Conservation (phyloP, 2,329 filamentous ascomycete genomes). For the Aureobasidium zeae region DNA sequence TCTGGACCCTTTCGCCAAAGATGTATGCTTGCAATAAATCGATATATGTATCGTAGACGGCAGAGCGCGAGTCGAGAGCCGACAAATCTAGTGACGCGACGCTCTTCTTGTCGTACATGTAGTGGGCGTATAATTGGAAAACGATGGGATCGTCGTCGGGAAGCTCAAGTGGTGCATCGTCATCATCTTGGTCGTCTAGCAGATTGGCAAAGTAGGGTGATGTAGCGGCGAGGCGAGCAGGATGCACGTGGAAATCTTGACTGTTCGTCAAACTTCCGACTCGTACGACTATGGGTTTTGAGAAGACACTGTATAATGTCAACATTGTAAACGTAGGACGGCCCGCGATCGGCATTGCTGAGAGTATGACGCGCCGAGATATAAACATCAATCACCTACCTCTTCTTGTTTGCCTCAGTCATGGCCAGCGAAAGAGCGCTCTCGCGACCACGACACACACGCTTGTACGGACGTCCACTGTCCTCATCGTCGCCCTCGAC, state of each 20-base stretch:
- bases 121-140: constrained; percentile 15
- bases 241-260: constrained; percentile 13
- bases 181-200: constrained; percentile 4
- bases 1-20: constrained; percentile 15
- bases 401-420: constrained; percentile 6
- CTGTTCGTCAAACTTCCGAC: constrained; percentile 8
- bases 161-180: constrained; percentile 4
- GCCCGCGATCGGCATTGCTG: too few species aligned
- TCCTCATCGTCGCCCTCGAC: neutral
- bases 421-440: constrained; percentile 14
- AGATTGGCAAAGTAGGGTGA: constrained; percentile 8
- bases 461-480: constrained; percentile 9
- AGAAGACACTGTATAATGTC: constrained; percentile 5
- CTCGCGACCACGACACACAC: constrained; percentile 12
- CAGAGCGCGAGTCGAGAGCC: constrained; percentile 1
- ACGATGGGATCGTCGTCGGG: constrained; percentile 12
- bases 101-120: constrained; percentile 13
- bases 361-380: too few species aligned
- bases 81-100: constrained; percentile 4
- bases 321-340: too few species aligned
- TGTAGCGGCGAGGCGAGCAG: constrained; percentile 5
- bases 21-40: constrained; percentile 15
- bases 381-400: constrained; percentile 5
- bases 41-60: constrained; percentile 13
- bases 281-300: constrained; percentile 11